Evolutionary conservation across 352 stramenopile species (phyloP), one percentile per base, ranked within the genome.

Genomic region (Pythium periplocum): DNA sequence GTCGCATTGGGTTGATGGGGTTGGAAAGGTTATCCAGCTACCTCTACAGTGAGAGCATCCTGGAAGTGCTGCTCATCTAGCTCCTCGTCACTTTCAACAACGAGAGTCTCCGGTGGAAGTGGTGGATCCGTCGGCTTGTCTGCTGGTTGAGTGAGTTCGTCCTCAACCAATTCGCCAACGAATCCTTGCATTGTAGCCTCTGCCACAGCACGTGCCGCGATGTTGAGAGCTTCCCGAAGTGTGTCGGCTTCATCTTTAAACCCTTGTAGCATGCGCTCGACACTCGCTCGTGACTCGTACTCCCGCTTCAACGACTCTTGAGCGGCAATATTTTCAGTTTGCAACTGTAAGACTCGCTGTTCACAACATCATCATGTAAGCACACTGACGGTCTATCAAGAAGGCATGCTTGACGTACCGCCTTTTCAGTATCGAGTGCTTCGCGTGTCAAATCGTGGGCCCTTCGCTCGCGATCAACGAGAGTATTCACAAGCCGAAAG

Each of bases 161-260:
- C 17, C 17, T 26, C 17, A 26, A 26, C 17, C 17, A 26, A 26
- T 26, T 26, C 17, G 6, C 7, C 7, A 17, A 48, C 31, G 43
- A 48, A 48, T 9, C 43, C 43, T 6, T 30, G 55, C 49, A 80
- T 66, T 34, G 62, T 64, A 3, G 65, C 69, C 42, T 80, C 62
- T 0, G 73, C 69, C n/a, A 87, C 72, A 2, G 77, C 74, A 35
- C 78, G 62, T 1, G 81, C 78, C 17, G 78, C 78, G 43, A 89
- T 91, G 43, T 80, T 69, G 17, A 91, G 70, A 7, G 81, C 81
- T 48, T 91, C 81, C 45, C 86, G 85, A 2, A 91, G 59, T 17
- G 76, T 88, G 31, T 83, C 78, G 17, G 85, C 68, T 31, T 91
- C 78, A 48, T 89, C 74, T 55, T 87, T 89, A 61, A 88, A 91